phyloP scores from a whole-genome alignment of 345 rosid species.

The Isatis tinctoria region DNA sequence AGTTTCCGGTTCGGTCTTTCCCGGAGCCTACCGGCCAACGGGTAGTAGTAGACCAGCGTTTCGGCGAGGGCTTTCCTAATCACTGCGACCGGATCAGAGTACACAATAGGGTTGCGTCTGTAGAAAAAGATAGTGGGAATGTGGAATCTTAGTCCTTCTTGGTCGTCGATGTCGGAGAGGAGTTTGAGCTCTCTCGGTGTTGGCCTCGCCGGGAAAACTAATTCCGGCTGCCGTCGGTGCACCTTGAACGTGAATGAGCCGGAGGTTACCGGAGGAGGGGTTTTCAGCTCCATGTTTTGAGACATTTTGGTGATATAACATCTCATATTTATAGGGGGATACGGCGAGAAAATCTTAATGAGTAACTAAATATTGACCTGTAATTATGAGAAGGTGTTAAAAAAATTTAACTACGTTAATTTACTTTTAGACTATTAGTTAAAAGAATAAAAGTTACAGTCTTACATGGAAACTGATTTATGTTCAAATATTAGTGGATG shows the following conservation, averaged over 20 bases:
- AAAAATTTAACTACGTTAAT: background rate
- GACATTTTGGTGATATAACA: background rate
- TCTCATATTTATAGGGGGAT: background rate
- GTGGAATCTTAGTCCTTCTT: constrained; percentile 43
- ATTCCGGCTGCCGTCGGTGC: constrained; percentile 28
- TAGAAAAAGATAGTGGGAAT: constrained; percentile 39
- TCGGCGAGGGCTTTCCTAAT: constrained; percentile 28
- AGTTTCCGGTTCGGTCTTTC: constrained; percentile 36
- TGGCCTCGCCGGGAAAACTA: constrained; percentile 45
- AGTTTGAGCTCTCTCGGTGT: constrained; percentile 43
- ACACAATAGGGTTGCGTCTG: constrained; percentile 13
- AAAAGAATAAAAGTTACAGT: no score
- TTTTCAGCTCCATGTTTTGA: constrained; percentile 5
- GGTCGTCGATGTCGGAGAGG: constrained; percentile 61
- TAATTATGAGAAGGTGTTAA: background rate
- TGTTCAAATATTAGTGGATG: no score
- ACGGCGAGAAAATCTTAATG: background rate
- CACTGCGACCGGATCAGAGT: constrained; percentile 20
- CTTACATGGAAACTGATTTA: no score
- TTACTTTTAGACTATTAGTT: no score
- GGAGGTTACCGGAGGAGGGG: background rate
- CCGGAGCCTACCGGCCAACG: constrained; percentile 36
- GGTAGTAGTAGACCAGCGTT: constrained; percentile 31
- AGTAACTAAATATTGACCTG: background rate
- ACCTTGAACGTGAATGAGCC: constrained; percentile 36